phyloP scores from a whole-genome alignment of 2,329 filamentous ascomycete genomes.

The Westerdykella sp. region DNA sequence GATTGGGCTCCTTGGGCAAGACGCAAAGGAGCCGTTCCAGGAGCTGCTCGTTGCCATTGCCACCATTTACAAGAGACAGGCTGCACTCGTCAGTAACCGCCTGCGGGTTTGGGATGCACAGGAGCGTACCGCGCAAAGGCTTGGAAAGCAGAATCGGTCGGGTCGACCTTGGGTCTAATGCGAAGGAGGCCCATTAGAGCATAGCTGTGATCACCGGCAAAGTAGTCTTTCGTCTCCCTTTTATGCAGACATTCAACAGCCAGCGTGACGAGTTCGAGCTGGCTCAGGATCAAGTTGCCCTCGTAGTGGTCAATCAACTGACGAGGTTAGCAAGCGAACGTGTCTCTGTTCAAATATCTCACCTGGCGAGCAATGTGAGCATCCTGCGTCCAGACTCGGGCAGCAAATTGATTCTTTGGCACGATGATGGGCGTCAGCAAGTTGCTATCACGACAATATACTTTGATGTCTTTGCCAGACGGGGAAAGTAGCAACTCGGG shows the following conservation, averaged over 20 bases:
- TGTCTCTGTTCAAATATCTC: background rate
- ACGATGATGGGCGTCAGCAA: constrained; percentile 18
- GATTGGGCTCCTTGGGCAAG: constrained; percentile 26
- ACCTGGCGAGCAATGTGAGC: constrained; percentile 29
- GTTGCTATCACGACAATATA: constrained; percentile 30
- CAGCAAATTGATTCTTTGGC: constrained; percentile 39
- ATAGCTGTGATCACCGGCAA: constrained; percentile 40
- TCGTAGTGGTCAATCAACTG: constrained; percentile 46
- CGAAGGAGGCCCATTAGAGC: constrained; percentile 44
- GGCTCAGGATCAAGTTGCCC: constrained; percentile 36
- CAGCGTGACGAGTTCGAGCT: constrained; percentile 39
- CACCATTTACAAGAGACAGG: constrained; percentile 33
- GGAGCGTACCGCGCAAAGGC: constrained; percentile 38
- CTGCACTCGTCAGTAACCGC: constrained; percentile 6
- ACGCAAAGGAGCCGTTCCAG: constrained; percentile 44
- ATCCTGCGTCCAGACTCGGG: constrained; percentile 37
- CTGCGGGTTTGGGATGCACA: background rate
- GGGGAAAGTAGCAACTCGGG: constrained; percentile 40
- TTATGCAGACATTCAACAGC: constrained; percentile 39
- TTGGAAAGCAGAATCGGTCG: constrained; percentile 41
- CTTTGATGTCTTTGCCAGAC: constrained; percentile 20
- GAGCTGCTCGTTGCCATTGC: constrained; percentile 42
- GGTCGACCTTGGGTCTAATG: constrained; percentile 36
- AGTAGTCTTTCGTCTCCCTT: constrained; percentile 34
- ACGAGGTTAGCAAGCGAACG: constrained; percentile 3